Evolutionary conservation across 2,329 filamentous ascomycete species (phyloP), one percentile per base, ranked within the genome.

Genomic region (Monilinia laxa): DNA sequence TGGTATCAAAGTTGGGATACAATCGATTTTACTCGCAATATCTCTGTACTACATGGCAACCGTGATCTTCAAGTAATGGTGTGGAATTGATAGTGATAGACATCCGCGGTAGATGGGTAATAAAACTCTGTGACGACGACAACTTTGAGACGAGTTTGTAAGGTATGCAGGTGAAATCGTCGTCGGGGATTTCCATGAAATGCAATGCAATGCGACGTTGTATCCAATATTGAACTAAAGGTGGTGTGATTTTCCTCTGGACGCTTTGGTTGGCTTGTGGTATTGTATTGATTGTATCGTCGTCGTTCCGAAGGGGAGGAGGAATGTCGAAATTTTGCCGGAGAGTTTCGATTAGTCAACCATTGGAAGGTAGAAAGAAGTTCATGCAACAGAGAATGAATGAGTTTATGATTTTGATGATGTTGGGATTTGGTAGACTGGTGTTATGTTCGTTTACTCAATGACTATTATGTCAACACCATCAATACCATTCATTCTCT

Each of bases 11-110:
- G 62, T 68, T 67, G 68, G 69, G 69, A 68, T 64, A 66, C 60
- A 68, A 65, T 65, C 20, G 67, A 56, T 71, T 64, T 71, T 65
- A 70, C 62, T 67, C 57, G 70, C 51, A 57, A 65, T 63, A 64
- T 56, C 57, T 67, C 62, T 70, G 64, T 71, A 63, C 67, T 73
- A 73, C 74, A 73, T 71, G 65, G 68, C 67, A 71, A 62, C 69
- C 69, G 67, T 70, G 68, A 71, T 73, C 64, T 53, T 66, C 51
- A 62, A 54, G 62, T 66, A 65, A 62, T 57, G 62, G 60, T 68
- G 55, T 69, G 60, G 23, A 45, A 7, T 28, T 60, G 28, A 51
- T 16, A 25, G 12, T 25, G 45, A 65, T 69, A 70, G 70, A 71
- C 67, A 70, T 73, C 55, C 70, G 69, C 53, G 47, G 67, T 68